A percentile compares a stretch with the other conserved stretches of the same genome.
Conservation (phyloP, 1,284 basidiomycete species). For the Coniferiporia weirii region DNA sequence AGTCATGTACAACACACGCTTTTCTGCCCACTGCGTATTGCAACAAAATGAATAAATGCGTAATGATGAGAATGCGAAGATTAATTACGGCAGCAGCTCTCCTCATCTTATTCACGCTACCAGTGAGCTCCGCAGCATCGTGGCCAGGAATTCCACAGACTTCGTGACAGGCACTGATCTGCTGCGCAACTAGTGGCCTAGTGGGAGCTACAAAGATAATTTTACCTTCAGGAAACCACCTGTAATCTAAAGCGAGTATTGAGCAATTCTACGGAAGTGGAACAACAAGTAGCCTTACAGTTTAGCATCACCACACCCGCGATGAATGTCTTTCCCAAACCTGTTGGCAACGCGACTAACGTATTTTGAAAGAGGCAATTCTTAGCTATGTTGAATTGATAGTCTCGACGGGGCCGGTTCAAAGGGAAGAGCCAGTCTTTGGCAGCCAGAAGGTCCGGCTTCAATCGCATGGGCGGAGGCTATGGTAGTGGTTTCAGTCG, state of each 20-base stretch:
- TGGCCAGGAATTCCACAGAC: constrained; percentile 90
- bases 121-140: constrained; percentile 86
- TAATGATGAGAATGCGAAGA: neutral
- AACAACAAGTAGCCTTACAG: constrained; percentile 44
- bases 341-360: constrained; percentile 92
- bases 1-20: constrained; percentile 96
- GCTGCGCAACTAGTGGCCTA: constrained; percentile 93
- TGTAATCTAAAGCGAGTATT: constrained; percentile 55
- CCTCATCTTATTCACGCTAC: constrained; percentile 48
- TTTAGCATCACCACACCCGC: constrained; percentile 96
- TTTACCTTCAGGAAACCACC: constrained; percentile 92
- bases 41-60: neutral
- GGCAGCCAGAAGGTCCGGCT: constrained; percentile 71
- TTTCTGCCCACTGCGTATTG: constrained; percentile 64
- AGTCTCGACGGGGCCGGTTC: constrained; percentile 85
- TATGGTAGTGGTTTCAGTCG: constrained; percentile 34
- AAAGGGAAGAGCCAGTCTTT: constrained; percentile 92
- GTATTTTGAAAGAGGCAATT: constrained; percentile 90
- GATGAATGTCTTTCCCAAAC: constrained; percentile 97
- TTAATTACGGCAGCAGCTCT: constrained; percentile 59
- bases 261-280: neutral
- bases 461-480: constrained; percentile 73
- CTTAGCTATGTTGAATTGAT: constrained; percentile 93
- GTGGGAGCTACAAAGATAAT: constrained; percentile 96
- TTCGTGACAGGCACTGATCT: constrained; percentile 89